A percentile compares a stretch with the other conserved stretches of the same genome.
Evolutionary conservation across 768 basidiomycete species (phyloP).

Genomic region (Dentipellis sp.): DNA sequence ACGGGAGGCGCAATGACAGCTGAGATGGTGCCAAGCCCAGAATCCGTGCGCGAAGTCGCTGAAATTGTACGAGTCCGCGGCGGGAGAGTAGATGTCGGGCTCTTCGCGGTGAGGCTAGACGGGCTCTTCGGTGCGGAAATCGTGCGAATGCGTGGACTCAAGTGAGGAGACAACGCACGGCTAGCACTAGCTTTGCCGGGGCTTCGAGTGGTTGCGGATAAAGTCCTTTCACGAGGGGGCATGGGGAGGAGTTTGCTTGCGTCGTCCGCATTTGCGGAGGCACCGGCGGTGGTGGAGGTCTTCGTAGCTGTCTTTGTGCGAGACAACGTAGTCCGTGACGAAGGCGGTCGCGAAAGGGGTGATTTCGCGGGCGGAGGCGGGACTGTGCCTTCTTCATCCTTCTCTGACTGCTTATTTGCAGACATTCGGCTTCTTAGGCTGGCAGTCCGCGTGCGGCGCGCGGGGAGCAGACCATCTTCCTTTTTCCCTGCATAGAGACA

Average conservation of each 20-base stretch:
- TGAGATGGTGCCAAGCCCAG: background rate
- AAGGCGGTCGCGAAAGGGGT: background rate
- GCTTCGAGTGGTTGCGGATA: background rate
- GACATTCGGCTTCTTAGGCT: background rate
- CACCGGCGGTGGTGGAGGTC: background rate
- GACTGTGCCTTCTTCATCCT: background rate
- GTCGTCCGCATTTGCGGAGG: background rate
- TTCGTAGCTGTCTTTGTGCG: background rate
- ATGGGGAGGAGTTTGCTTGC: background rate
- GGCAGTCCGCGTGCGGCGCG: background rate
- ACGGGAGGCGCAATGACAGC: background rate
- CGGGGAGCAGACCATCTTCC: background rate
- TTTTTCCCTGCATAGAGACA: no score
- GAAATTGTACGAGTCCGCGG: constrained; percentile 7
- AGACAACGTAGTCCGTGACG: background rate
- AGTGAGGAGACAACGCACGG: background rate
- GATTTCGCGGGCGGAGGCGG: background rate
- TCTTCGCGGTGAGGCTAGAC: background rate
- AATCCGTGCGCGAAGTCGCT: constrained; percentile 1
- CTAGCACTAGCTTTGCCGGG: background rate
- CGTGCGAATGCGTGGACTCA: constrained; percentile 7
- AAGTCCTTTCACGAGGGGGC: background rate
- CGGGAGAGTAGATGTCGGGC: background rate
- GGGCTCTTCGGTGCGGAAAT: constrained; percentile 8
- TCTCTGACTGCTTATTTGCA: background rate